Base-by-base conservation (phyloP, 495 filamentous ascomycete genomes). In the Cryomyces antarcticus region DNA sequence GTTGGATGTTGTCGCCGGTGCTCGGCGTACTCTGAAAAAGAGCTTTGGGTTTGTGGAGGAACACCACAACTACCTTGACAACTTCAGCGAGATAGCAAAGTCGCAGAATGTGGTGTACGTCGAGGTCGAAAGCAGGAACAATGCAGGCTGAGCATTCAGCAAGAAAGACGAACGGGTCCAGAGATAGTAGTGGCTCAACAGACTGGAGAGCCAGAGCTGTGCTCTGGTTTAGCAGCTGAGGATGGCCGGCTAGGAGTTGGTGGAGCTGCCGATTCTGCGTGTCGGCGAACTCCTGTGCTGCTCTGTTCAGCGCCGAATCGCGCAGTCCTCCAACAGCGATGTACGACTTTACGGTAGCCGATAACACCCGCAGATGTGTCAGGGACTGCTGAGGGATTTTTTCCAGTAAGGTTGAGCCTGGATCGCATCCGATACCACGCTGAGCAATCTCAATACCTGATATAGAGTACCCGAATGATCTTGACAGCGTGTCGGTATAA, bases 31-130 rank as follows among this genome's bases (percentile, higher is more conserved):
- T n/a, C n/a, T n/a, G n/a, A n/a, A n/a, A n/a, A n/a, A n/a, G n/a
- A n/a, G n/a, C n/a, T n/a, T 47, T 33, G 34, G 40, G 43, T n/a
- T 45, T 28, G 36, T 30, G 24, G 37, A 38, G 28, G 41, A 50
- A 61, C 5, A 63, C 66, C 28, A 78, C 47, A 36, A 70, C 62
- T 4, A 84, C 80, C 60, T 93, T 89, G 37, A 86, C 75, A 37
- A 96, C 72, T 60, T 99, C 88, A 28, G 83, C 82, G 33, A 92
- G 68, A 54, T 93, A 95, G 63, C 89, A 96, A 44, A 95, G 69
- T 9, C 80, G 80, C 29, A 96, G 62, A 11, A 96, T 52, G 60
- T 93, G 82, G 46, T 80, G 72, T 30, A 92, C 73, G 41, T 93
- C 77, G 39, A 92, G 67, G 38, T 71, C 58, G 7, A 84, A 70